Evolutionary conservation across 108 stramenopile species (phyloP).

Genomic region (Conticribra guillardii): DNA sequence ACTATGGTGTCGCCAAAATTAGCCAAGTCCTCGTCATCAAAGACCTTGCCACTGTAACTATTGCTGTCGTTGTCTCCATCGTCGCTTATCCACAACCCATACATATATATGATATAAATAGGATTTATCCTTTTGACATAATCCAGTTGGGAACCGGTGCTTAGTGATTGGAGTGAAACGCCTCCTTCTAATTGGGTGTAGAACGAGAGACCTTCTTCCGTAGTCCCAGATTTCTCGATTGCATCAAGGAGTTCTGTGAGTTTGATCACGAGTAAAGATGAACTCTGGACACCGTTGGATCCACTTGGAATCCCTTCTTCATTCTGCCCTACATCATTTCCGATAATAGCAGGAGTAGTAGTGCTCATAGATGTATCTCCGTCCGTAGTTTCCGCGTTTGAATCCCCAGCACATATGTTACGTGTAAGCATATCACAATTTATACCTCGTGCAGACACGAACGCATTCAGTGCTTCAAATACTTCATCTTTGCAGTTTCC

Average conservation of each 20-base stretch:
- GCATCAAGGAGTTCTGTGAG: constrained; percentile 24
- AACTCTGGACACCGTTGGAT: constrained; percentile 6
- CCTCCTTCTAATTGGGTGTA: constrained; percentile 39
- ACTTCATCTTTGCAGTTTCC: constrained; percentile 23
- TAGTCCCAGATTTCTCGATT: constrained; percentile 22
- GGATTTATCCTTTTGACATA: constrained; percentile 31
- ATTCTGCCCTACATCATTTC: too few species aligned
- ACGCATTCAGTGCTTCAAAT: constrained; percentile 22
- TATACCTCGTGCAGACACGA: constrained; percentile 11
- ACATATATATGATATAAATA: constrained; percentile 41
- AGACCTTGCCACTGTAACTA: constrained; percentile 58
- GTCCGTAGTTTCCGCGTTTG: too few species aligned
- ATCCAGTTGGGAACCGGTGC: constrained; percentile 15
- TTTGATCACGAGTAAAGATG: constrained; percentile 25
- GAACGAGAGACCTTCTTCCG: constrained; percentile 23
- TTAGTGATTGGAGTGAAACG: constrained; percentile 36
- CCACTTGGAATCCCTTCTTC: too few species aligned
- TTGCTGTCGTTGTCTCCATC: constrained; percentile 34
- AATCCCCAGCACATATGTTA: too few species aligned
- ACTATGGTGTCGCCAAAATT: constrained; percentile 52
- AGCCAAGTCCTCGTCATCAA: constrained; percentile 30
- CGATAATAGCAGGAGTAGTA: too few species aligned
- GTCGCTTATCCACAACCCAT: constrained; percentile 38
- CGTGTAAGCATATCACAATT: constrained; percentile 30
- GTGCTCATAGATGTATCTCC: too few species aligned